Percentiles rank a stretch among this genome's conserved stretches.
phyloP scores from a whole-genome alignment of 139 green algal genomes.

The Chlamydomonas sp. region DNA sequence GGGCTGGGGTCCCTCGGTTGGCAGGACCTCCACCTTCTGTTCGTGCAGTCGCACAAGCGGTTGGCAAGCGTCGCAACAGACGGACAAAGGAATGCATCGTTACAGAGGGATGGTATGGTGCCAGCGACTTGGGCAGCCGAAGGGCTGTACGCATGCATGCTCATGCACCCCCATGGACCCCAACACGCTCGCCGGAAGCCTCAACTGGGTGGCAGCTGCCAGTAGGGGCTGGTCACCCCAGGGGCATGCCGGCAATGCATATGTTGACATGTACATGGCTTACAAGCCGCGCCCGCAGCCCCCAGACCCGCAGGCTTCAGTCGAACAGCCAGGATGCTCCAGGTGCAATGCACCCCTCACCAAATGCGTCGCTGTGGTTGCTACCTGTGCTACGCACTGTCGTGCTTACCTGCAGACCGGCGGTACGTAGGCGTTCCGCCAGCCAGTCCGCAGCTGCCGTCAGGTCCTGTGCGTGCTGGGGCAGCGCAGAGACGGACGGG shows the following conservation, averaged over 20 bases:
- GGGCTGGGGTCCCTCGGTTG: constrained; percentile 64
- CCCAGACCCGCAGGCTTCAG: background rate
- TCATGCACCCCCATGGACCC: no score
- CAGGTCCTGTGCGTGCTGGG: background rate
- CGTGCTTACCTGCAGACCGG: constrained; percentile 34
- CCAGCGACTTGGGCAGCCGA: no score
- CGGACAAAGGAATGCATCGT: no score
- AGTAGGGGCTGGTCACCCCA: no score
- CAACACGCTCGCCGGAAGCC: no score
- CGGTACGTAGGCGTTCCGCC: background rate
- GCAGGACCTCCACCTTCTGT: constrained; percentile 48
- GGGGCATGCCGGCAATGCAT: background rate
- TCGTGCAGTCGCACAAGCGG: background rate
- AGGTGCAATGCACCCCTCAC: no score
- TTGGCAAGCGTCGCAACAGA: background rate
- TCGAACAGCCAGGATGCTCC: no score
- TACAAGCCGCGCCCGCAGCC: background rate
- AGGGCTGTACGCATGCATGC: no score
- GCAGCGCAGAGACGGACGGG: constrained; percentile 34
- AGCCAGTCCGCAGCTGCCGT: constrained; percentile 34
- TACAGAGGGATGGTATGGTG: no score
- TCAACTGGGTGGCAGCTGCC: no score
- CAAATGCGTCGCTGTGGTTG: no score
- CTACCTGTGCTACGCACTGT: no score
- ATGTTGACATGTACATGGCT: background rate